phyloP scores from a whole-genome alignment of 306 rosid genomes.

The Cucumis melo region DNA sequence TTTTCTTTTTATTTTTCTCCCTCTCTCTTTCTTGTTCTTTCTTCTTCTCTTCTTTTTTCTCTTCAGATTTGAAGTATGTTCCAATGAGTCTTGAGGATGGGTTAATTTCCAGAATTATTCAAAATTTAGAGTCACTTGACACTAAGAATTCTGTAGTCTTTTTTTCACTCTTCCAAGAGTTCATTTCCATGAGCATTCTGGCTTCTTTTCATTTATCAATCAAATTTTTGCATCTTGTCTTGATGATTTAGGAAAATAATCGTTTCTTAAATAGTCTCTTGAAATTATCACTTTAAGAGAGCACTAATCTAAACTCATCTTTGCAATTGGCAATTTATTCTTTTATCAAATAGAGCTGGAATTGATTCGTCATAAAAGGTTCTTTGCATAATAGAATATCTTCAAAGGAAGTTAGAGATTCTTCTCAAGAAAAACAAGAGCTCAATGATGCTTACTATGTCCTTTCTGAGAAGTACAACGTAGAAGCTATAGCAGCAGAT shows the following conservation, averaged over 20 bases:
- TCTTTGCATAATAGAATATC: not conserved
- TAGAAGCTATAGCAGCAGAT: not conserved
- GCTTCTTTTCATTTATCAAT: not conserved
- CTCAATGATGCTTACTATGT: not conserved
- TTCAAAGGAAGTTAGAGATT: not conserved
- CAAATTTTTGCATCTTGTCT: not conserved
- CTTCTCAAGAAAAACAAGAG: not conserved
- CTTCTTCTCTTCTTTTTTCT: not conserved
- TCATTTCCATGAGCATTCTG: not conserved
- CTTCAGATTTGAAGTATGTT: not conserved
- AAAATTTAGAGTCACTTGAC: not conserved
- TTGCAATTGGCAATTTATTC: not conserved
- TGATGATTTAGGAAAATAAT: not conserved
- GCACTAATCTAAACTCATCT: not conserved
- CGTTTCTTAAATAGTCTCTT: not conserved
- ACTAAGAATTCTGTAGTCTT: not conserved
- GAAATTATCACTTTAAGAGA: not conserved
- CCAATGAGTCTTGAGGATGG: not conserved
- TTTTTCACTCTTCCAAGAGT: not conserved
- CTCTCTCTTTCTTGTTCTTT: not conserved
- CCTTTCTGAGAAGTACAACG: not conserved
- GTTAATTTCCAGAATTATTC: not conserved
- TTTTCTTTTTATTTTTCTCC: not conserved
- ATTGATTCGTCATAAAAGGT: not conserved
- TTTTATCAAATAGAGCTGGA: not conserved